A percentile compares a stretch with the other conserved stretches of the same genome.
These are phyloP conservation scores for Aspergillus affinis DNA, from an alignment of 495 filamentous ascomycete species.

Conservation along the genomic window DNA sequence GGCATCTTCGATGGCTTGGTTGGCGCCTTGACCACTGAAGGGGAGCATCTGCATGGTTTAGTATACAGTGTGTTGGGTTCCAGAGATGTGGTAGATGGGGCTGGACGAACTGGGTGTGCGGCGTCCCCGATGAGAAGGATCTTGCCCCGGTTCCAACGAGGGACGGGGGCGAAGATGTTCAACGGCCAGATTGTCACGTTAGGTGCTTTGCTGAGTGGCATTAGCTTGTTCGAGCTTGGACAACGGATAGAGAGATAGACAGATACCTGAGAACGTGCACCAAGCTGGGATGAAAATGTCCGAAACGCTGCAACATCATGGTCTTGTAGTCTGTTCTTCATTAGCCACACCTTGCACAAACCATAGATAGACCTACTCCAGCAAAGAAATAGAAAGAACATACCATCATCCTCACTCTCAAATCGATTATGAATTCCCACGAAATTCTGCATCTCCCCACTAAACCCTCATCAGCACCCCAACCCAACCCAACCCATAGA, in stretches of 20 bases:
- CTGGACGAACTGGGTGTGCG: constrained; percentile 42
- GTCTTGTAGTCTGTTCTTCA: background rate
- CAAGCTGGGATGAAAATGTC: constrained; percentile 5
- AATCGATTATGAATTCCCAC: constrained; percentile 33
- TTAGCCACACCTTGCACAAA: background rate
- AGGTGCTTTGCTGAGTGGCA: constrained; percentile 25
- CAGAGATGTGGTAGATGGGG: background rate
- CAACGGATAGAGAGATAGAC: too few species aligned
- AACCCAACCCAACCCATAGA: background rate
- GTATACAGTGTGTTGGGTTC: background rate
- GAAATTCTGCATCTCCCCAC: constrained; percentile 45
- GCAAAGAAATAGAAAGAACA: background rate
- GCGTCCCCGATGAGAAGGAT: constrained; percentile 49
- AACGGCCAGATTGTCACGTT: constrained; percentile 49
- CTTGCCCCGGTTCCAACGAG: constrained; percentile 37
- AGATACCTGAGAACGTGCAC: constrained; percentile 10
- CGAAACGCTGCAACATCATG: background rate
- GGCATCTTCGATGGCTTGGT: constrained; percentile 42
- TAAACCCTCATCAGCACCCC: constrained; percentile 9
- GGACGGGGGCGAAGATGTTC: constrained; percentile 30
- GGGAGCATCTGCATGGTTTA: constrained; percentile 41
- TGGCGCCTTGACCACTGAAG: constrained; percentile 37
- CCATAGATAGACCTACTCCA: too few species aligned
- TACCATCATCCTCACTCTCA: background rate
- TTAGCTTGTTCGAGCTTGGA: background rate